These are phyloP conservation scores for Lathyrus tuberosus DNA, from an alignment of 306 rosid species.

Conservation along the genomic window DNA sequence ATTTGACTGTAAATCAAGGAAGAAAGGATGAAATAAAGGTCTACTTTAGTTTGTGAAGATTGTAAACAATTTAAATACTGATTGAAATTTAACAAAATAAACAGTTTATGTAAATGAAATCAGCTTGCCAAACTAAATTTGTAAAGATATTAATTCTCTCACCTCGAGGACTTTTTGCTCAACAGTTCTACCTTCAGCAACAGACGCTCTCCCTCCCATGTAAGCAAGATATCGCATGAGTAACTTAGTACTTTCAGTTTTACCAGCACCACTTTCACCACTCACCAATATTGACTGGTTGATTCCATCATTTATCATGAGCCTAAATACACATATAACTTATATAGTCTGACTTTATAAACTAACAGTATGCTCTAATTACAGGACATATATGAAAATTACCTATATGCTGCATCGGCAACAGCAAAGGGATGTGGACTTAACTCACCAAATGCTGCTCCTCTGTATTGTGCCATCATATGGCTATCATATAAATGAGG, in stretches of 20 bases:
- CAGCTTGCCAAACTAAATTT: conserved; percentile 29
- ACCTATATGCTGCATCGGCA: conserved; percentile 99
- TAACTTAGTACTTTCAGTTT: conserved; percentile 96
- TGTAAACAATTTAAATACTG: conserved; percentile 11
- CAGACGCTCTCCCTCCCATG: conserved; percentile 91
- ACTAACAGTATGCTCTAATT: conserved; percentile 22
- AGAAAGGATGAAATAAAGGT: conserved; percentile 4
- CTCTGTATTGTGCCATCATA: conserved; percentile 99
- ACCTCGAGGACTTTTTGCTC: conserved; percentile 99
- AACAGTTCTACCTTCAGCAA: conserved; percentile 80
- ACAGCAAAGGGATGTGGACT: conserved; percentile 99
- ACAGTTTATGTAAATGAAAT: conserved; percentile 13
- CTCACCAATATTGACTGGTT: conserved; percentile 98
- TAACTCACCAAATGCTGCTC: conserved; percentile 93
- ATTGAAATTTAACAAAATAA: conserved; percentile 19
- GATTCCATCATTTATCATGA: conserved; percentile 87
- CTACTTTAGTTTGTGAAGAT: conserved; percentile 1
- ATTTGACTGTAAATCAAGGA: conserved; percentile 74
- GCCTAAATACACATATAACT: conserved; percentile 62
- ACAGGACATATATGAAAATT: conserved; percentile 34
- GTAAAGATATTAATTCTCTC: conserved; percentile 36
- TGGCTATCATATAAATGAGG: conserved; percentile 98
- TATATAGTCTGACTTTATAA: conserved; percentile 31
- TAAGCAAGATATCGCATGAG: conserved; percentile 99
- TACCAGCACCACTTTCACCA: conserved; percentile 99